Conservation (phyloP, 306 rosid species). For the Senna tora region DNA sequence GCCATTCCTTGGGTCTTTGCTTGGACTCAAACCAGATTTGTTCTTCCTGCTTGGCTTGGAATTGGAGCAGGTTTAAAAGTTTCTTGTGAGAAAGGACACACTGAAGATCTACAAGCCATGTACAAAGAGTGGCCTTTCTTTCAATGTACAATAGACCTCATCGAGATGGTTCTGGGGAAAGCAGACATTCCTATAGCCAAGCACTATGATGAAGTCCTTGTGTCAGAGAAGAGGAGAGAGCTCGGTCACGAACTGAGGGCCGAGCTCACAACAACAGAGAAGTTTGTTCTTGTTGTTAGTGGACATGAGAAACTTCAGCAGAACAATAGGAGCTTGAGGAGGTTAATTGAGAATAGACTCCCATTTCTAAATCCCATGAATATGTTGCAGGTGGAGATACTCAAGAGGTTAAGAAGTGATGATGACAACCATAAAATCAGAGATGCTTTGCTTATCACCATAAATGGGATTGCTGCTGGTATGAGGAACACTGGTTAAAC, state of each 20-base stretch:
- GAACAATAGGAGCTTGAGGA: conserved; percentile 82
- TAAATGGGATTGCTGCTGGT: conserved; percentile 95
- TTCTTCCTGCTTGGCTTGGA: conserved; percentile 98
- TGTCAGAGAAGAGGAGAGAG: conserved; percentile 64
- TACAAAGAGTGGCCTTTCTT: conserved; percentile 97
- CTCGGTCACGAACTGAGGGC: conserved; percentile 66
- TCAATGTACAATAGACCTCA: conserved; percentile 82
- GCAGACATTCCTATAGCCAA: conserved; percentile 88
- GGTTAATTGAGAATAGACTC: conserved; percentile 88
- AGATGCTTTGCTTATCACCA: conserved; percentile 91
- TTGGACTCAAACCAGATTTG: conserved; percentile 94
- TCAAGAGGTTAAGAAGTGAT: conserved; percentile 79
- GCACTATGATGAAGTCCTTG: conserved; percentile 94
- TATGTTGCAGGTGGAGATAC: conserved; percentile 91
- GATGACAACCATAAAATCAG: conserved; percentile 72
- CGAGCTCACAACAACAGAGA: conserved; percentile 73
- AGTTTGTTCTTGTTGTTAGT: conserved; percentile 68
- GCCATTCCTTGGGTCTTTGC: conserved; percentile 98
- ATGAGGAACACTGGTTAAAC: conserved; percentile 91
- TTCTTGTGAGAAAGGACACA: conserved; percentile 78
- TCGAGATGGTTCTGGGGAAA: conserved; percentile 93
- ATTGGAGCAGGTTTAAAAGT: conserved; percentile 88
- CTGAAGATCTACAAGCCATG: conserved; percentile 80
- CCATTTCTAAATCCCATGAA: conserved; percentile 91
- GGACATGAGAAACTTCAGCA: conserved; percentile 81